Conservation (phyloP, 176 grass and related monocot species). For the Chloris gayana region DNA sequence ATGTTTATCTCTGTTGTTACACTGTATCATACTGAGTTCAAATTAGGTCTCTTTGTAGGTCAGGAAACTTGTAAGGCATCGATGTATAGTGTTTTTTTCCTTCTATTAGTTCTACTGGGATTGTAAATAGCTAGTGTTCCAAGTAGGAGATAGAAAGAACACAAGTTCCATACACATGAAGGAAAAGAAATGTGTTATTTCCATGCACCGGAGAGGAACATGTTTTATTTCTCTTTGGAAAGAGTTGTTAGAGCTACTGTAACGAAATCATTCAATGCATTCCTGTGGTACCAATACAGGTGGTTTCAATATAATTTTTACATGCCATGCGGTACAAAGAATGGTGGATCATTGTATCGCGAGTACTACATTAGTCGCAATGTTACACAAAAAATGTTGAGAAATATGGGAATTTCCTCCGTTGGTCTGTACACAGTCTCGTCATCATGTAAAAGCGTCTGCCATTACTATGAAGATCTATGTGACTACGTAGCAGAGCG, state of each 20-base stretch:
- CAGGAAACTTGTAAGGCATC: constrained; percentile 11
- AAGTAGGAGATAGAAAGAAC: constrained; percentile 36
- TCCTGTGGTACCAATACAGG: constrained; percentile 4
- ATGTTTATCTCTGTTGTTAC: too few species aligned
- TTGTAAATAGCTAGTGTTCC: constrained; percentile 45
- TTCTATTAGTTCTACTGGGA: constrained; percentile 40
- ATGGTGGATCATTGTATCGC: too few species aligned
- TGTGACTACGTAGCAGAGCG: too few species aligned
- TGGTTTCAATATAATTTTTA: too few species aligned
- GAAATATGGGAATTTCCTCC: background rate
- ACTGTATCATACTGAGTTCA: constrained; percentile 42
- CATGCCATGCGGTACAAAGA: too few species aligned
- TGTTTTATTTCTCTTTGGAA: constrained; percentile 22
- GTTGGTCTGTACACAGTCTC: too few species aligned
- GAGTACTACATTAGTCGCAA: background rate
- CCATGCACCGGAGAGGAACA: constrained; percentile 35
- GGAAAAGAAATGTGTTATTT: constrained; percentile 20
- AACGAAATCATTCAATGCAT: constrained; percentile 24
- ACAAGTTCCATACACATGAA: constrained; percentile 24
- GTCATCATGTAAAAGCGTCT: too few species aligned
- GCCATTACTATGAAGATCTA: too few species aligned
- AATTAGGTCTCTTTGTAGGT: constrained; percentile 43
- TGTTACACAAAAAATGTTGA: background rate
- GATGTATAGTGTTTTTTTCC: constrained; percentile 41
- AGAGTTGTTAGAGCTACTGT: constrained; percentile 16